Evolutionary conservation across 306 rosid genomes (phyloP).

Genomic region (Crotalaria pallida): DNA sequence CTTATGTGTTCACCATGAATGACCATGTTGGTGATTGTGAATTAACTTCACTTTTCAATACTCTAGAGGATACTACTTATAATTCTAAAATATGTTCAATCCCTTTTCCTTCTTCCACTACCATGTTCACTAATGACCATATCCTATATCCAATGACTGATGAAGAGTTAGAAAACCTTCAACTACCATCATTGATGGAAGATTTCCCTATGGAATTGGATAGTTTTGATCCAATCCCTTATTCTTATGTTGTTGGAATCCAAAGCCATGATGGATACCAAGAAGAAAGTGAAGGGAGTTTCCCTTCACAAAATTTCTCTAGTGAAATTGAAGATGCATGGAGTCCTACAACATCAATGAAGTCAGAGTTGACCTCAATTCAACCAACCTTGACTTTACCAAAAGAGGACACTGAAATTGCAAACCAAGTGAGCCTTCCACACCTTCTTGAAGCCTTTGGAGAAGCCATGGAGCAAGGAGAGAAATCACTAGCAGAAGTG

Average conservation of each 20-base stretch:
- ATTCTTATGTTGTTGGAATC: not conserved
- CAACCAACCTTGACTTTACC: constrained; percentile 39
- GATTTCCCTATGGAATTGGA: constrained; percentile 33
- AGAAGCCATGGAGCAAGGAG: constrained; percentile 42
- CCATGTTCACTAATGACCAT: constrained; percentile 23
- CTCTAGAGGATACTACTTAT: not conserved
- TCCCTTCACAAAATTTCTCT: constrained; percentile 24
- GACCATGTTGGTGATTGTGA: constrained; percentile 24
- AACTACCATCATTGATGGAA: constrained; percentile 32
- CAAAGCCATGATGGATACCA: not conserved
- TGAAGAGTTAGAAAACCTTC: constrained; percentile 21
- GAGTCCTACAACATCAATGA: constrained; percentile 46
- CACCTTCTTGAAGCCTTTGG: constrained; percentile 48
- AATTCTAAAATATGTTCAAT: constrained; percentile 19
- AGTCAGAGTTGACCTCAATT: constrained; percentile 35
- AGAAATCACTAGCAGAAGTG: constrained; percentile 32
- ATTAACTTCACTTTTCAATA: constrained; percentile 21
- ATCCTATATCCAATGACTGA: constrained; percentile 5
- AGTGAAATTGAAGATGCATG: constrained; percentile 26
- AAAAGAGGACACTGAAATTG: constrained; percentile 37
- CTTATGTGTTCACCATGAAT: constrained; percentile 24
- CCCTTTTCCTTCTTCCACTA: constrained; percentile 11
- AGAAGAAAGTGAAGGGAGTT: constrained; percentile 41
- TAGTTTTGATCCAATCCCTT: constrained; percentile 16
- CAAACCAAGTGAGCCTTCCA: constrained; percentile 31